Conservation (phyloP, 2,329 filamentous ascomycete genomes). For the Drechmeria coniospora region DNA sequence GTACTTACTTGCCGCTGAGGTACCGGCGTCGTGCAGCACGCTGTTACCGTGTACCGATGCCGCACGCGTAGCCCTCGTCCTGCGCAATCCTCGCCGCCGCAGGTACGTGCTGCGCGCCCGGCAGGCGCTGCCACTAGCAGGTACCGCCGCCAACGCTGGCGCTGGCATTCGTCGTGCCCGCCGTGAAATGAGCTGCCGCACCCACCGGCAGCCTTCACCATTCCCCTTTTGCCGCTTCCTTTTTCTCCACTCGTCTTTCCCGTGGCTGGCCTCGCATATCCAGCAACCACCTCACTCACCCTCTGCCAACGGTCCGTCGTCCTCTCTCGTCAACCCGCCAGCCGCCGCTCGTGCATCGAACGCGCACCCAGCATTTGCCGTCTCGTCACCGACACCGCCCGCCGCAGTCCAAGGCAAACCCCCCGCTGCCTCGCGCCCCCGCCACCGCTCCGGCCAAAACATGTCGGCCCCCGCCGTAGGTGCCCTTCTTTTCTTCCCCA, state of each 20-base stretch:
- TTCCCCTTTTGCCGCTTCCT: slow-evolving; percentile 3
- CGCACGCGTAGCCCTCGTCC: no score
- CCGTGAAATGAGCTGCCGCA: neutral
- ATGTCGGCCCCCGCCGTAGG: slow-evolving; percentile 12
- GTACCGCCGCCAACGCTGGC: no score
- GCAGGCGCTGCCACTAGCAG: neutral
- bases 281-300: slow-evolving; percentile 5
- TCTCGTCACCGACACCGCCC: neutral
- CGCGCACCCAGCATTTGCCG: slow-evolving; percentile 3
- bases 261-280: neutral
- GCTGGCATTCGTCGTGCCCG: no score
- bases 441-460: slow-evolving; percentile 4
- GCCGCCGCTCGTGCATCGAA: neutral
- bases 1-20: no score
- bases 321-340: slow-evolving; percentile 2
- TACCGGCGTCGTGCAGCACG: no score
- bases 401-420: no score
- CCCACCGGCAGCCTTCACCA: no score
- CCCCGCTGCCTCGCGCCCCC: neutral
- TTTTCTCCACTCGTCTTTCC: slow-evolving; percentile 3
- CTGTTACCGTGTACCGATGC: no score
- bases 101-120: no score
- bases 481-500: slow-evolving; percentile 5
- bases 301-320: slow-evolving; percentile 4
- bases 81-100: no score